Evolutionary conservation across 305 asterid species (phyloP).

Genomic region (Striga hermonthica): DNA sequence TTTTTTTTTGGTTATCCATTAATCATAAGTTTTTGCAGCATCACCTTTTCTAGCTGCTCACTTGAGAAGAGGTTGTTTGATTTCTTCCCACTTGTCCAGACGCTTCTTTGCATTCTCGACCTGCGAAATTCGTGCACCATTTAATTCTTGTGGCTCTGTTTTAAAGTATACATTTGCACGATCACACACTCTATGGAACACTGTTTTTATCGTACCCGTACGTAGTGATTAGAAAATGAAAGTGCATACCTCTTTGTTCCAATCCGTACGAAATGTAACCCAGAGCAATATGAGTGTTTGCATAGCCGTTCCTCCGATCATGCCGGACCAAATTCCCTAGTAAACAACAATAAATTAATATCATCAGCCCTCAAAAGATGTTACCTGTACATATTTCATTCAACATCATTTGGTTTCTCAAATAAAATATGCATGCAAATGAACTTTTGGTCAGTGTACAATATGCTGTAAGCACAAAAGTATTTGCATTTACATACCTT

Average conservation of each 20-base stretch:
- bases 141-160: too few relatives aligned
- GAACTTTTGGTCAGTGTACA: too few relatives aligned
- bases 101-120: constrained; percentile 66
- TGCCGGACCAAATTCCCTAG: constrained; percentile 89
- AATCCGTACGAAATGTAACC: constrained; percentile 65
- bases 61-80: constrained; percentile 44
- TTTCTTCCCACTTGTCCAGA: constrained; percentile 58
- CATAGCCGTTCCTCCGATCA: constrained; percentile 86
- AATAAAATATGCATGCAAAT: too few relatives aligned
- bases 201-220: background rate
- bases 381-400: background rate
- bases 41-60: too few relatives aligned
- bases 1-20: background rate
- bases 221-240: background rate
- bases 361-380: too few relatives aligned
- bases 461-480: too few relatives aligned
- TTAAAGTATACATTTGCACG: background rate
- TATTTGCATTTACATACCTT: constrained; percentile 33
- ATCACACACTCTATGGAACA: background rate
- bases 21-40: background rate
- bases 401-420: background rate
- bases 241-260: constrained; percentile 62
- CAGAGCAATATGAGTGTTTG: constrained; percentile 71
- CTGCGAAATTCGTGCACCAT: constrained; percentile 33
- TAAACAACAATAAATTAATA: background rate